phyloP scores from a whole-genome alignment of 306 rosid genomes.

The Citrullus mucosospermus region DNA sequence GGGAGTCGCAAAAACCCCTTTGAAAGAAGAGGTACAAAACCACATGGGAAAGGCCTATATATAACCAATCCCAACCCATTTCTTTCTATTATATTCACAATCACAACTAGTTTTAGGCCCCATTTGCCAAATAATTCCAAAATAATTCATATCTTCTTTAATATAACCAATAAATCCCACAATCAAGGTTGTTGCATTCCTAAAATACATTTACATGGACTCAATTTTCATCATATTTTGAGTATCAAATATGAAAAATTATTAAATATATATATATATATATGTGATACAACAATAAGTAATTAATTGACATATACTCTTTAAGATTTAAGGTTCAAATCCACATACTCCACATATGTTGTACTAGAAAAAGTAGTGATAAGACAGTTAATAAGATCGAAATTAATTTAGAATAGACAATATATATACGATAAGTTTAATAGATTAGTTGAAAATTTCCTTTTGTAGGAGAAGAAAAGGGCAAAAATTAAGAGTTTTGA shows the following conservation, averaged over 20 bases:
- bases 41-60: background rate
- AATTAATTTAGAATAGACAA: no score
- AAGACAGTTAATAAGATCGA: no score
- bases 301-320: no score
- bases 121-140: background rate
- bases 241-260: no score
- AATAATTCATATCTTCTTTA: background rate
- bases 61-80: background rate
- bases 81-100: background rate
- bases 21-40: constrained; percentile 4
- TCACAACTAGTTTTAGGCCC: background rate
- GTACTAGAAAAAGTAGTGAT: no score
- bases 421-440: no score
- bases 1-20: constrained; percentile 2
- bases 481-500: background rate
- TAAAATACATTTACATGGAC: background rate
- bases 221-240: background rate
- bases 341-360: no score
- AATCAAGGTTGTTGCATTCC: no score
- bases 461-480: background rate
- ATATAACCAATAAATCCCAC: background rate
- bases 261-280: no score
- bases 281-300: no score
- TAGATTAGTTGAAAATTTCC: no score
- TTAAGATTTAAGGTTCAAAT: no score